Evolutionary conservation across 768 basidiomycete genomes (phyloP), one percentile per base, ranked within the genome.

Genomic region (Calocybe cyanea): DNA sequence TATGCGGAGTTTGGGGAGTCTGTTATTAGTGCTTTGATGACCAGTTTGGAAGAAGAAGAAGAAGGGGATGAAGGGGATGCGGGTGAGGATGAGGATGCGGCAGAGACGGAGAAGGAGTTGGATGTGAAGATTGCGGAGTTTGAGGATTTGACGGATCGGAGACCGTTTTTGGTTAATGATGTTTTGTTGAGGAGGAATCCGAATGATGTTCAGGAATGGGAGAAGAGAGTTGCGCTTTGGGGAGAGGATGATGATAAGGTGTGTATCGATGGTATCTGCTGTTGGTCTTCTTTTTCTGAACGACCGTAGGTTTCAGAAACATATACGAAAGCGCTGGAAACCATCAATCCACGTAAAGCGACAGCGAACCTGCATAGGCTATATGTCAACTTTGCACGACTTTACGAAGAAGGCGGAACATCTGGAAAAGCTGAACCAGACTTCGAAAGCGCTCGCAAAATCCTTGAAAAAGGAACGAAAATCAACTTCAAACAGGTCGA

Each of bases 181-280:
- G 96, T 98, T 10, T 69, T 98, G 13, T 64, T 98, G 28, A 71
- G 96, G 50, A 73, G 96, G 57, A 99, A 99, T 72, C 90, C 92
- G 4, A 90, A 97, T 56, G 96, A 99, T 57, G 96, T 98, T 1
- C 92, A 96, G 54, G 96, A 99, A 63, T 99, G 96, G 96, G 96
- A 98, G 70, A 99, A 99, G 67, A 75, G 95, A 28, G 80, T 98
- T 15, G 94, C 93, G 2, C 66, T 98, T 20, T 95, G 83, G 78
- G 96, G 88, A 2, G 85, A 93, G 43, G 81, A 96, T 54, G 94
- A 99, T 58, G 90, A 87, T 55, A 95, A 93, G 75, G 93, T 91
- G 51, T 13, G 64, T 23, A 34, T 21, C 3, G 42, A 19, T 19
- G 37, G 17, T 39, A n/a, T 8, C 39, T 13, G 17, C 33, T 54